Evolutionary conservation across 805 yeast genomes (phyloP).

Genomic region (Pichia gijzeniarum): DNA sequence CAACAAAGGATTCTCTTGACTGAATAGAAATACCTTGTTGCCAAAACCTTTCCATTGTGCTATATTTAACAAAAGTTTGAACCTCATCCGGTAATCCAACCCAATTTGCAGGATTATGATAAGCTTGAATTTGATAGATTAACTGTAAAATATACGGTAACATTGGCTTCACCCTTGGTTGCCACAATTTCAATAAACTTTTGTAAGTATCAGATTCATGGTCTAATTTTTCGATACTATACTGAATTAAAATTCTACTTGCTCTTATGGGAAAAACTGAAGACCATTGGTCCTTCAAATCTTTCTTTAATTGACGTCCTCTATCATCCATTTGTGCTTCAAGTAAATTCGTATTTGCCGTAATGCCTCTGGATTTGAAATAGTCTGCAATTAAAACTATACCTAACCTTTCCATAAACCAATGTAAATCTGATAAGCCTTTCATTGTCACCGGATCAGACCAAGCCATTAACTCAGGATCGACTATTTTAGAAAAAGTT

Average conservation of each 20-base stretch:
- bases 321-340: conserved; percentile 84
- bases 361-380: conserved; percentile 75
- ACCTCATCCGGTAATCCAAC: conserved; percentile 78
- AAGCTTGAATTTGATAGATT: conserved; percentile 85
- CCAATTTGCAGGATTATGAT: conserved; percentile 94
- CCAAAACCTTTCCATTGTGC: conserved; percentile 94
- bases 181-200: conserved; percentile 73
- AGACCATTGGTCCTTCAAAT: conserved; percentile 86
- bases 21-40: conserved; percentile 96
- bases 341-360: conserved; percentile 67
- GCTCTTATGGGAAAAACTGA: conserved; percentile 93
- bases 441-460: conserved; percentile 84
- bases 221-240: conserved; percentile 84
- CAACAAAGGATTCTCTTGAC: conserved; percentile 88
- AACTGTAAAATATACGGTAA: conserved; percentile 86
- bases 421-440: conserved; percentile 82
- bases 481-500: conserved; percentile 80
- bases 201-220: conserved; percentile 72
- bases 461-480: conserved; percentile 91
- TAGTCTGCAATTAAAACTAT: conserved; percentile 90
- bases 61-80: conserved; percentile 82
- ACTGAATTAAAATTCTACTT: conserved; percentile 89
- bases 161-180: conserved; percentile 86
- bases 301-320: conserved; percentile 70
- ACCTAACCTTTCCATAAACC: conserved; percentile 98